A percentile compares a stretch with the other conserved stretches of the same genome.
Evolutionary conservation across 2,329 filamentous ascomycete genomes (phyloP).

Genomic region (Trichoderma endophyticum): DNA sequence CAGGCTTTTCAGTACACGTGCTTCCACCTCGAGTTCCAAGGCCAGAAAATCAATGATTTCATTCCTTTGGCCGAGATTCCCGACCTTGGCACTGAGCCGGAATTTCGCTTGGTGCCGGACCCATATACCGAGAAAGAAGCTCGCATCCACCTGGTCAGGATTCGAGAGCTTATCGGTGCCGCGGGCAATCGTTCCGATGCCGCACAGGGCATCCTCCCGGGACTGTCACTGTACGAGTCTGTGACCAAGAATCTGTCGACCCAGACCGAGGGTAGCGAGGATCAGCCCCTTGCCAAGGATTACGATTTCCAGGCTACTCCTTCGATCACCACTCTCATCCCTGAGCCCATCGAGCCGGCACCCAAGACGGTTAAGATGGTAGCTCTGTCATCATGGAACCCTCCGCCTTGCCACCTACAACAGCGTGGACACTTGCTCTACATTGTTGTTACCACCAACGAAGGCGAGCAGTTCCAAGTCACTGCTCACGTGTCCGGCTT

Average conservation of each 20-base stretch:
- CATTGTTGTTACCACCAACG: constrained; percentile 81
- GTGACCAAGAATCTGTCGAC: constrained; percentile 55
- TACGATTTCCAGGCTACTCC: constrained; percentile 75
- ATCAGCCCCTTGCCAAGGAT: constrained; percentile 52
- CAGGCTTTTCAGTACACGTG: constrained; percentile 95
- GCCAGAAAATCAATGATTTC: constrained; percentile 90
- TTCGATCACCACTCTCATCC: constrained; percentile 68
- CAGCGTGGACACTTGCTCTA: constrained; percentile 93
- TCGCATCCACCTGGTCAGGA: constrained; percentile 85
- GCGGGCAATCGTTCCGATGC: constrained; percentile 84
- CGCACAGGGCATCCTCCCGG: constrained; percentile 80
- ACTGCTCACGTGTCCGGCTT: constrained; percentile 93
- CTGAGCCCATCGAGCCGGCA: constrained; percentile 60
- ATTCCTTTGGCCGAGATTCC: constrained; percentile 86
- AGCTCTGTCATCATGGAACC: constrained; percentile 91
- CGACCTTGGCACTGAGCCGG: constrained; percentile 71
- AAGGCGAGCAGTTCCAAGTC: constrained; percentile 92
- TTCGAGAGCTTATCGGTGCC: constrained; percentile 89
- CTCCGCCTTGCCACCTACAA: constrained; percentile 84
- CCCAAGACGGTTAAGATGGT: constrained; percentile 92
- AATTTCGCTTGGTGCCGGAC: constrained; percentile 82
- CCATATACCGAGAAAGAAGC: constrained; percentile 99
- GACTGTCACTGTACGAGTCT: constrained; percentile 81
- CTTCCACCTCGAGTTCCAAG: constrained; percentile 93
- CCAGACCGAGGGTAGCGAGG: constrained; percentile 25